A percentile compares a stretch with the other conserved stretches of the same genome.
phyloP scores from a whole-genome alignment of 2,329 filamentous ascomycete species.

The Blastomyces percursus region DNA sequence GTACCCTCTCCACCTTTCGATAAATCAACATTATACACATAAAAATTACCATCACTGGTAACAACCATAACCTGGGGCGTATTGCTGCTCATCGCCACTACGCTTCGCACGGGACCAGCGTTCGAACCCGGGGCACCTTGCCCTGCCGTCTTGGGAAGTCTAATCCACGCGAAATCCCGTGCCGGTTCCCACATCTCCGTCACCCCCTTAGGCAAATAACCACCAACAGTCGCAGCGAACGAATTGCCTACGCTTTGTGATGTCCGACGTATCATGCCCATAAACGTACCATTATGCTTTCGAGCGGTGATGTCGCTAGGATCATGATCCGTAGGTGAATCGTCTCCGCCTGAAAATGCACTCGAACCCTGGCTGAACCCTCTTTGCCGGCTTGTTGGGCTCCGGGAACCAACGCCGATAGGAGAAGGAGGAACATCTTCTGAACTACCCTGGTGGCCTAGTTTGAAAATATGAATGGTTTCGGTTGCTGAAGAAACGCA shows the following conservation, averaged over 20 bases:
- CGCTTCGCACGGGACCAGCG: conserved; percentile 58
- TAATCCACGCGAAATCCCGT: conserved; percentile 93
- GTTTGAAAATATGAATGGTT: conserved; percentile 90
- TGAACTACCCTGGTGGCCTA: conserved; percentile 39
- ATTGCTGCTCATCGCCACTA: conserved; percentile 95
- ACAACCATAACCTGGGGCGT: conserved; percentile 97
- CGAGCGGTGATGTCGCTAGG: conserved; percentile 27
- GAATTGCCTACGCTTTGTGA: conserved; percentile 87
- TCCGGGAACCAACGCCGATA: conserved; percentile 13
- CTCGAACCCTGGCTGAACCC: conserved; percentile 20
- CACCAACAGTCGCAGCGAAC: conserved; percentile 78
- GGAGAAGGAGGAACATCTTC: conserved; percentile 21
- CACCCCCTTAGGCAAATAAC: conserved; percentile 84
- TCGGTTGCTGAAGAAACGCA: conserved; percentile 95
- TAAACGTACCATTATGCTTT: conserved; percentile 62
- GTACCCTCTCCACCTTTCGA: conserved; percentile 89
- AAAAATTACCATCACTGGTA: conserved; percentile 89
- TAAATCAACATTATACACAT: conserved; percentile 90
- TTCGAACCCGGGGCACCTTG: conserved; percentile 26
- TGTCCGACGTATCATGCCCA: conserved; percentile 83
- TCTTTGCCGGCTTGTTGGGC: conserved; percentile 15
- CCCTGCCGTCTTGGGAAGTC: conserved; percentile 57
- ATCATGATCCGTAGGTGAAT: conserved; percentile 21
- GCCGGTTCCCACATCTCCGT: conserved; percentile 97
- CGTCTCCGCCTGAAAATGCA: conserved; percentile 22